phyloP scores from a whole-genome alignment of 495 filamentous ascomycete genomes.

The Podospora pseudoanserina region DNA sequence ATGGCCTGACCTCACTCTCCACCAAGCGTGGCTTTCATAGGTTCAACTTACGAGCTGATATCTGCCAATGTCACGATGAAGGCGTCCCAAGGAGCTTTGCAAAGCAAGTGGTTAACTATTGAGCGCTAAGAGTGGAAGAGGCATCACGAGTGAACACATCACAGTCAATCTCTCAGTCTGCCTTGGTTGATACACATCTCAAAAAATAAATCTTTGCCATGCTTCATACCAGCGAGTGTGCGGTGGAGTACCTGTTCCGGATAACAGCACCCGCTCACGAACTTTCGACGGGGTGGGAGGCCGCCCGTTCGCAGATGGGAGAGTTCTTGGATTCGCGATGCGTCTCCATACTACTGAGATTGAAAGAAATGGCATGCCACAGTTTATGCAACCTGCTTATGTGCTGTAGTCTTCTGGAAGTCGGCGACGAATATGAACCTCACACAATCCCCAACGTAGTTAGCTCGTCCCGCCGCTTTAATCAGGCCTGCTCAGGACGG shows the following conservation, averaged over 20 bases:
- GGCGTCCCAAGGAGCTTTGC: not conserved
- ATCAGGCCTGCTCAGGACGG: constrained; percentile 3
- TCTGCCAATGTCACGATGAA: not conserved
- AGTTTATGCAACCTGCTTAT: too few relatives aligned
- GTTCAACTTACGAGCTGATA: not conserved
- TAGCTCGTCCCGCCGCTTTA: constrained; percentile 1
- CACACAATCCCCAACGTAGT: not conserved
- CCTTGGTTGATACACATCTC: not conserved
- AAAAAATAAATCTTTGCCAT: not conserved
- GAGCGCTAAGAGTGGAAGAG: not conserved
- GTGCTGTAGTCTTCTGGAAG: not conserved
- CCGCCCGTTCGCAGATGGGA: too few relatives aligned
- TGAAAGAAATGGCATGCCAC: too few relatives aligned
- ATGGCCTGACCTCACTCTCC: not conserved
- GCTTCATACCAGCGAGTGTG: not conserved
- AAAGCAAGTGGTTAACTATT: not conserved
- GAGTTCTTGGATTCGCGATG: too few relatives aligned
- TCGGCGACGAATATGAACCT: constrained; percentile 5
- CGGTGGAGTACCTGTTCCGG: not conserved
- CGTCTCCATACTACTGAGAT: too few relatives aligned
- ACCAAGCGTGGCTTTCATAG: not conserved
- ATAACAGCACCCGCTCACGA: not conserved
- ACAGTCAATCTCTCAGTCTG: not conserved
- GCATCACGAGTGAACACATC: not conserved
- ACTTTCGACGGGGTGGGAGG: not conserved